Conservation (phyloP, 1,284 basidiomycete genomes). For the Apiotrichum mycotoxinovorans region DNA sequence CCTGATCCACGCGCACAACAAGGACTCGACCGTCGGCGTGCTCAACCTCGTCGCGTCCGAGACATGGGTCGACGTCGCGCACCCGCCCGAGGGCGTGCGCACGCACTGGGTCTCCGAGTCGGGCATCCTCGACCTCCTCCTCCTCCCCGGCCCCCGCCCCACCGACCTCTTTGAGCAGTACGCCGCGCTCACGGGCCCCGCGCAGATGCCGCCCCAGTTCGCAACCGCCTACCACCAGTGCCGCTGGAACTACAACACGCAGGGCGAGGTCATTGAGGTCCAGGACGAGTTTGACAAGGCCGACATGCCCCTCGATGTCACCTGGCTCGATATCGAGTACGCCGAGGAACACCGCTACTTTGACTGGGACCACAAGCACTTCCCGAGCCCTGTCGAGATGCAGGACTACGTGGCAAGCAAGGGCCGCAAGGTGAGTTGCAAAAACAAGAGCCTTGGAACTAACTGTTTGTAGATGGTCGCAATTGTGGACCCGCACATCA, state of each 20-base stretch:
- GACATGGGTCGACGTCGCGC: conserved; percentile 89
- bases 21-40: conserved; percentile 74
- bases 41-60: conserved; percentile 91
- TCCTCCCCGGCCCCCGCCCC: conserved; percentile 85
- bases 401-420: conserved; percentile 77
- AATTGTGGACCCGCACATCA: conserved; percentile 95
- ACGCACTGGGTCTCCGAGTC: conserved; percentile 98
- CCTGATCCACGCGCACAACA: conserved; percentile 85
- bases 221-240: conserved; percentile 95
- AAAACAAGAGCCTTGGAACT: background rate
- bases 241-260: conserved; percentile 95
- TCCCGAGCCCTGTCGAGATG: conserved; percentile 94
- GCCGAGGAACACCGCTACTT: conserved; percentile 94
- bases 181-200: conserved; percentile 75
- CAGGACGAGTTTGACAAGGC: conserved; percentile 84
- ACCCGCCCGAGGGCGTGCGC: conserved; percentile 60
- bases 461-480: conserved; percentile 79
- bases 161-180: conserved; percentile 81
- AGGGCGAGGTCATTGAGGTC: conserved; percentile 83
- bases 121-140: conserved; percentile 89
- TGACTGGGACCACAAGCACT: conserved; percentile 88
- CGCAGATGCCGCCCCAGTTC: conserved; percentile 84
- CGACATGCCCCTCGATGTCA: conserved; percentile 92
- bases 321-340: conserved; percentile 99
- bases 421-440: conserved; percentile 69